Base-by-base conservation (phyloP, 768 basidiomycete genomes). In the Boletus rex-veris region DNA sequence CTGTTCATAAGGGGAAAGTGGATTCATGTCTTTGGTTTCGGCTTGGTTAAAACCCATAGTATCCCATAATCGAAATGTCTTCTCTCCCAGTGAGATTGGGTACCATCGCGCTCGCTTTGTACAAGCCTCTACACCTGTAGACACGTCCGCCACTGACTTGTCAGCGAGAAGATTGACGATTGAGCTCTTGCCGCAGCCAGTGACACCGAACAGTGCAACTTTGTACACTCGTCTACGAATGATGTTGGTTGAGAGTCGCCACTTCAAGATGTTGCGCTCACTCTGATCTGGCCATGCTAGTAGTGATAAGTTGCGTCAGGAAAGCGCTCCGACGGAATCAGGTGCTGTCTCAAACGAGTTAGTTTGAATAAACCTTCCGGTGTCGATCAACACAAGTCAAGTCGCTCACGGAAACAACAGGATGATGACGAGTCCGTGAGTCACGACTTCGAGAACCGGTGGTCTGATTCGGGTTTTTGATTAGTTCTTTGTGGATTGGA, bases 41-140 rank as follows among this genome's bases (percentile, higher is more conserved):
- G 60, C 61, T 45, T 64, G 70, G 26, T 67, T 65, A 44, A 73
- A 70, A 3, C 71, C 73, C 43, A 60, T 67, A 16, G 71, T 73
- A 48, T 74, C 71, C 61, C 60, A 73, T 41, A 74, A 24, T 12
- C 59, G 62, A 52, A 70, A 68, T 21, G 48, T 50, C 41, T 40
- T 65, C 24, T 50, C 54, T 31, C 58, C 58, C 3, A 68, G 39
- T 10, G 60, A 48, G 42, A 67, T 33, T n/a, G 57, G 60, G n/a
- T 61, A 55, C 58, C 58, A 56, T 12, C 53, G 54, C 50, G 58
- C 66, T 8, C 64, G 49, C 33, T 62, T 69, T 1, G 78, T 79
- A 39, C 70, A 74, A 7, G 71, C 70, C 1, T 54, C 54, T 0
- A 68, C 69, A 2, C 63, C 54, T 15, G 58, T 62, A 4, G 73